Evolutionary conservation across 306 rosid genomes (phyloP), one percentile per base, ranked within the genome.

Genomic region (Canavalia ensiformis): DNA sequence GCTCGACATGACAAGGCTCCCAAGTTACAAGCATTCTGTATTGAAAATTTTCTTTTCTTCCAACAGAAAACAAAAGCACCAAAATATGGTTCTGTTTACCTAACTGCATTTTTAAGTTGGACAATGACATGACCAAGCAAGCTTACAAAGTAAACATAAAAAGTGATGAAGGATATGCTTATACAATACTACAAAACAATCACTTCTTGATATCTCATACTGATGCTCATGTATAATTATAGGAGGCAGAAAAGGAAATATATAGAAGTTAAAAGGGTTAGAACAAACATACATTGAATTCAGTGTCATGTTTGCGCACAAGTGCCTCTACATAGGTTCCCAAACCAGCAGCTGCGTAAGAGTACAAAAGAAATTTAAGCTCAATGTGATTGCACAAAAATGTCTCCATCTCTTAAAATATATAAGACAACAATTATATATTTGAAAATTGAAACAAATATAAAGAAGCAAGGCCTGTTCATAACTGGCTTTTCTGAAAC

Each of bases 321-420:
- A 95, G 99, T 30, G 97, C 97, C 86, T 95, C 99, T 50, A 95
- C 97, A 79, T 95, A 93, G 87, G 90, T 91, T 87, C 99, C 99
- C 89, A 95, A 84, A 78, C 99, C 99, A 85, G 97, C 95, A 88
- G 99, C 99, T 95, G 99, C 82, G 75, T 39, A 78, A 54, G 74
- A 83, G 82, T 68, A 78, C 58, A 47, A 83, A 63, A 81, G 73
- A 59, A 83, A 50, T 57, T 62, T 73, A 44, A 76, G 77, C 56
- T 74, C 41, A 41, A 58, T 56, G 58, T 28, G 46, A 77, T 51
- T 60, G 46, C 75, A 51, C 33, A 47, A 60, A 78, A 25, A 55
- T 18, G 64, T 64, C 52, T 56, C 30, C 11, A 34, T 78, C 42
- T 76, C 77, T 31, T 54, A 77, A 49, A 69, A 69, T 41, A 29